These are phyloP conservation scores for Schizophyllum commune DNA, from an alignment of 1,284 basidiomycete genomes.

Conservation along the genomic window DNA sequence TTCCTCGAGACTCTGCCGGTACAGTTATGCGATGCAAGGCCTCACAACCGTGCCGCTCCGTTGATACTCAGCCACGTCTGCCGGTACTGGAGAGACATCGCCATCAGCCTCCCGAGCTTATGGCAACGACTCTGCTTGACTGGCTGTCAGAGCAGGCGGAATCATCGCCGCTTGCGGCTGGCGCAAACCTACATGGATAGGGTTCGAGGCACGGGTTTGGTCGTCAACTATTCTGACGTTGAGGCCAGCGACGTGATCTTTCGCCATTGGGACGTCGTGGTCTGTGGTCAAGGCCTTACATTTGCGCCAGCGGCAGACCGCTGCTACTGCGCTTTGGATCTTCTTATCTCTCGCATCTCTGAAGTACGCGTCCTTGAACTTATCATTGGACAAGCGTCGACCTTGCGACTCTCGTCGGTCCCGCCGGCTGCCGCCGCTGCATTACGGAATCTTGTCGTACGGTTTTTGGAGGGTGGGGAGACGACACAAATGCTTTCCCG, in stretches of 20 bases:
- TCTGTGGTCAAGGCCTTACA: background rate
- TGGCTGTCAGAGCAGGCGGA: background rate
- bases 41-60: no score
- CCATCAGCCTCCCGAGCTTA: background rate
- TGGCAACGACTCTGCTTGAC: background rate
- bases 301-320: background rate
- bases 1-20: background rate
- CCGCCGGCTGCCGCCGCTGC: no score
- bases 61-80: background rate
- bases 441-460: background rate
- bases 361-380: background rate
- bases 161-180: background rate
- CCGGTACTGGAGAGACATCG: background rate
- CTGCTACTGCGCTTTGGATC: background rate
- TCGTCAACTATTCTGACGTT: background rate
- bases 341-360: background rate
- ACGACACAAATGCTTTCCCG: background rate
- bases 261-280: background rate
- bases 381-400: background rate
- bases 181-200: background rate
- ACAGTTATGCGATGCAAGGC: background rate
- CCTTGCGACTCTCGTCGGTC: background rate
- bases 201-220: background rate
- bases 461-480: background rate
- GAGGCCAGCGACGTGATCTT: background rate